phyloP scores from a whole-genome alignment of 352 stramenopile genomes.

The Thalassiosira exigua region DNA sequence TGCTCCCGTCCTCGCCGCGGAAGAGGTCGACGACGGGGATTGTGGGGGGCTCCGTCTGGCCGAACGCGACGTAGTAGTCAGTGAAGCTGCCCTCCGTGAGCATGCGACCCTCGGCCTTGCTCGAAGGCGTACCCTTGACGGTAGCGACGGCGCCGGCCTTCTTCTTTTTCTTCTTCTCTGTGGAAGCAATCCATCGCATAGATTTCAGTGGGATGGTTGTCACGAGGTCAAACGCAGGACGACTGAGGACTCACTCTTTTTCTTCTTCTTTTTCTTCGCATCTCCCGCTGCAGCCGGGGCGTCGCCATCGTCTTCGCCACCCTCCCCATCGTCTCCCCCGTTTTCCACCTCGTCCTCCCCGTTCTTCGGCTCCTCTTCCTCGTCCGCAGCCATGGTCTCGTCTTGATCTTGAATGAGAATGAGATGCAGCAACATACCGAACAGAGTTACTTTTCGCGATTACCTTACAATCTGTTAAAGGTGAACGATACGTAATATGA shows the following conservation, averaged over 20 bases:
- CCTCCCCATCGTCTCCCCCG: slow-evolving; percentile 57
- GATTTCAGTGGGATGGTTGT: neutral
- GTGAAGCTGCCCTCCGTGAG: slow-evolving; percentile 88
- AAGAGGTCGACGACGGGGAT: slow-evolving; percentile 89
- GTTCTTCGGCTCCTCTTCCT: slow-evolving; percentile 24
- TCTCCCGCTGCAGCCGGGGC: slow-evolving; percentile 22
- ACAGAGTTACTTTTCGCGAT: too few species aligned
- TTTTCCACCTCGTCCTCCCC: slow-evolving; percentile 43
- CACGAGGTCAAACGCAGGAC: neutral
- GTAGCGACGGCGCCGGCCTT: neutral
- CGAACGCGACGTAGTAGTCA: slow-evolving; percentile 92
- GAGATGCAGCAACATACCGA: too few species aligned
- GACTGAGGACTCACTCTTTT: slow-evolving; percentile 81
- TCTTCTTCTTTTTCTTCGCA: slow-evolving; percentile 83
- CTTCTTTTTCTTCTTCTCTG: slow-evolving; percentile 82
- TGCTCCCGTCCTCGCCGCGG: slow-evolving; percentile 20
- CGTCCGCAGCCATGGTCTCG: slow-evolving; percentile 31
- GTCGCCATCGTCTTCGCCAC: slow-evolving; percentile 42
- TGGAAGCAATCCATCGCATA: neutral
- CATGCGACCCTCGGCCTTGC: slow-evolving; percentile 69
- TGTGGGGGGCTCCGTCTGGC: slow-evolving; percentile 95
- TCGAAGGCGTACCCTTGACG: slow-evolving; percentile 48
- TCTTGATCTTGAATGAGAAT: too few species aligned
- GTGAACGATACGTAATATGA: too few species aligned
- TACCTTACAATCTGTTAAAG: too few species aligned